Conservation (phyloP, 2,329 filamentous ascomycete species). For the Colletotrichum incanum region DNA sequence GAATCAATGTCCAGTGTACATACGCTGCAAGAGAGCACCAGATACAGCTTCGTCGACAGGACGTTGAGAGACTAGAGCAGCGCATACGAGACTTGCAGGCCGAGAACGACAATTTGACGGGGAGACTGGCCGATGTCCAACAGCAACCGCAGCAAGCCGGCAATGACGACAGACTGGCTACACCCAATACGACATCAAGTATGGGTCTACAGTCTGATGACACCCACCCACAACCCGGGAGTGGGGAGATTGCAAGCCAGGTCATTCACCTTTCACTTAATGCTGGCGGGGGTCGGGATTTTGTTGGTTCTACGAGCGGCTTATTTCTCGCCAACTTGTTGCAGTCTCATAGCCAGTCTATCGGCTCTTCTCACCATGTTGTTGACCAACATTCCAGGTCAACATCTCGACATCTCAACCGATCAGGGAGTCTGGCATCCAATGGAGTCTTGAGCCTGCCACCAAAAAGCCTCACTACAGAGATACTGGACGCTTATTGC, state of each 20-base stretch:
- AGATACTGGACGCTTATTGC: constrained; percentile 58
- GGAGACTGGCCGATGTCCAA: constrained; percentile 41
- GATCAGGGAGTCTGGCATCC: constrained; percentile 17
- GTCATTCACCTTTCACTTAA: constrained; percentile 60
- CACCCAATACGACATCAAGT: constrained; percentile 12
- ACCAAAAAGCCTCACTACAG: constrained; percentile 52
- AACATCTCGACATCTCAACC: not conserved
- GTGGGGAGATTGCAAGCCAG: constrained; percentile 56
- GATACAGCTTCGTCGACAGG: constrained; percentile 48
- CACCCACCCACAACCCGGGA: constrained; percentile 22
- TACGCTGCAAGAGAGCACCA: constrained; percentile 54
- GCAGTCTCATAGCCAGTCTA: constrained; percentile 44
- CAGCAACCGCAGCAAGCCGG: constrained; percentile 14
- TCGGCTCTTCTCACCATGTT: constrained; percentile 35
- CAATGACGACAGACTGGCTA: constrained; percentile 1
- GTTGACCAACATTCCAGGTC: constrained; percentile 28
- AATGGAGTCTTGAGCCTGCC: constrained; percentile 48
- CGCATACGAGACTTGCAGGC: constrained; percentile 52
- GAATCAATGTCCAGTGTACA: constrained; percentile 52
- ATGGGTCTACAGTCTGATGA: constrained; percentile 3
- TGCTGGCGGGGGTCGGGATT: constrained; percentile 59
- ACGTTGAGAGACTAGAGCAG: constrained; percentile 54
- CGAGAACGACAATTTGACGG: constrained; percentile 48
- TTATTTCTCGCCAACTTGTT: constrained; percentile 60
- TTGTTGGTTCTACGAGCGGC: constrained; percentile 58